These are phyloP conservation scores for Metarhizium sp. DNA, from an alignment of 2,329 filamentous ascomycete species.

Conservation along the genomic window DNA sequence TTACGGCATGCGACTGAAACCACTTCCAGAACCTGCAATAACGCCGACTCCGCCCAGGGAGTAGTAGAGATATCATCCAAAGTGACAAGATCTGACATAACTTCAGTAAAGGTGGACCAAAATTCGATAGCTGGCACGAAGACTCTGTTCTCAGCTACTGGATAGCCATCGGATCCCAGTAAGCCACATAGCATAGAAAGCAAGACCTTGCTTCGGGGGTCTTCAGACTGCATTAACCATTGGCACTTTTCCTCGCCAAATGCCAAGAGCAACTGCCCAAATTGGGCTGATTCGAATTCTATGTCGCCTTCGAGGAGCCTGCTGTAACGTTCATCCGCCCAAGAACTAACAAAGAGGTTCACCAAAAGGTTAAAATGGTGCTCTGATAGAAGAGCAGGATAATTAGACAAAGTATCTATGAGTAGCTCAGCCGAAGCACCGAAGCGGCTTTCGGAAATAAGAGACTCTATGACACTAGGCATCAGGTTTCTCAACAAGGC, in stretches of 20 bases:
- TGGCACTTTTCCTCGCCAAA: conserved; percentile 59
- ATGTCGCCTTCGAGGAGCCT: conserved; percentile 49
- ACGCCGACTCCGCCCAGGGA: conserved; percentile 49
- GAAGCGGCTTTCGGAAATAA: conserved; percentile 50
- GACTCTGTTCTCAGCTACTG: conserved; percentile 64
- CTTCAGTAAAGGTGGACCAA: conserved; percentile 69
- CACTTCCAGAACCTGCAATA: conserved; percentile 51
- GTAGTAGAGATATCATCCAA: conserved; percentile 36
- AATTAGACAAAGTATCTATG: conserved; percentile 55
- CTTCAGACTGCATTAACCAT: conserved; percentile 44
- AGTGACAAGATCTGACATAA: conserved; percentile 49
- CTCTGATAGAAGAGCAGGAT: conserved; percentile 50
- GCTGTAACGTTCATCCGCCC: conserved; percentile 47
- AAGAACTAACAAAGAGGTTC: conserved; percentile 49
- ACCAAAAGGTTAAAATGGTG: conserved; percentile 49
- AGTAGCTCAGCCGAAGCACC: conserved; percentile 54
- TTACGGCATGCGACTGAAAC: conserved; percentile 60
- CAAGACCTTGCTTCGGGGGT: conserved; percentile 41
- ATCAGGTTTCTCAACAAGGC: conserved; percentile 51
- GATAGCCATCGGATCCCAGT: conserved; percentile 54
- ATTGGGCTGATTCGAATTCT: conserved; percentile 55
- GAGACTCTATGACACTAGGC: conserved; percentile 48
- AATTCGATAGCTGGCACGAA: conserved; percentile 70
- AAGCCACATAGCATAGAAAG: conserved; percentile 54
- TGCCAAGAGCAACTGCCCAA: conserved; percentile 57